Conservation (phyloP, 306 rosid species). For the Ormosia emarginata region DNA sequence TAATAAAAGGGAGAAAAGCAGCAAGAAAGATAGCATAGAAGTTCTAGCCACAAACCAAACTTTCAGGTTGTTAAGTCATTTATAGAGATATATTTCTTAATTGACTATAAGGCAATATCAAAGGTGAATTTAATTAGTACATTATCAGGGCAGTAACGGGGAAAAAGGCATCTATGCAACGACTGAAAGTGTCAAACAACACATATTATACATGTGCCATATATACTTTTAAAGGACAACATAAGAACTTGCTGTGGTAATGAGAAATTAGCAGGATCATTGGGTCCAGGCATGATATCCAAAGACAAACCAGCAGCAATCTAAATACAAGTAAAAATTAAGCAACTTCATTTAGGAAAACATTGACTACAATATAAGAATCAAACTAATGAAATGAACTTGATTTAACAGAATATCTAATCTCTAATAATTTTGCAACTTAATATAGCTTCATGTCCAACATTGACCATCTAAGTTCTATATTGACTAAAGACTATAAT, state of each 20-base stretch:
- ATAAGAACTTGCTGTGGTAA: slow-evolving; percentile 87
- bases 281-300: slow-evolving; percentile 93
- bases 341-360: slow-evolving; percentile 19
- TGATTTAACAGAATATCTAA: slow-evolving; percentile 82
- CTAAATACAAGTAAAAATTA: slow-evolving; percentile 43
- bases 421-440: background rate
- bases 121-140: background rate
- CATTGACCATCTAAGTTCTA: too few relatives aligned
- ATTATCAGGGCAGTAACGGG: slow-evolving; percentile 13
- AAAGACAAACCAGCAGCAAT: slow-evolving; percentile 72
- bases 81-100: background rate
- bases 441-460: too few relatives aligned
- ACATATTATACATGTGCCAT: background rate
- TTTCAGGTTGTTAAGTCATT: background rate
- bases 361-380: background rate
- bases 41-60: background rate
- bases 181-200: slow-evolving; percentile 54
- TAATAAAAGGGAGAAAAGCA: slow-evolving; percentile 2
- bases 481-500: too few relatives aligned
- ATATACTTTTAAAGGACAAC: slow-evolving; percentile 12
- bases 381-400: slow-evolving; percentile 43
- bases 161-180: slow-evolving; percentile 81
- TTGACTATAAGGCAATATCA: background rate
- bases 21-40: background rate
- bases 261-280: slow-evolving; percentile 82